Evolutionary conservation across 306 rosid genomes (phyloP), one percentile per base, ranked within the genome.

Genomic region (Canavalia ensiformis): DNA sequence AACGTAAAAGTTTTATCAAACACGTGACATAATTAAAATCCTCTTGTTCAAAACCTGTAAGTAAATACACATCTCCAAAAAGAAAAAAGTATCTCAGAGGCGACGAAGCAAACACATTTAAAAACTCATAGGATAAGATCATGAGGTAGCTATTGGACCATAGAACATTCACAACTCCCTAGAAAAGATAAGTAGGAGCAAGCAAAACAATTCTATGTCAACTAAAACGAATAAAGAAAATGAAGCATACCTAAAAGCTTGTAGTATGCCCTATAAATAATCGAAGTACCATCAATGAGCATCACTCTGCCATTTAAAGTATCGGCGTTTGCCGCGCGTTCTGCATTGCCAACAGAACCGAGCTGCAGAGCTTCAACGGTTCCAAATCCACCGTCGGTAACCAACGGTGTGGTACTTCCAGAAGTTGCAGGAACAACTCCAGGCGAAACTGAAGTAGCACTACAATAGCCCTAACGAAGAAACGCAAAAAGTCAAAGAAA

Each of bases 261-360:
- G 91, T 87, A 93, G 87, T 95, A 95, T 0, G 99, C 90, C 75
- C 99, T 83, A 68, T 93, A 90, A 75, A 95, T 91, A 56, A 95
- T 73, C 8, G 99, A 90, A 2, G 97, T 88, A 72, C 99, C 99
- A 76, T 95, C 99, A 52, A 93, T 85, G 41, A 95, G 94, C 99
- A 95, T 95, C 2, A 91, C 94, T 89, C 99, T 91, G 39, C 92
- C 95, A 81, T 86, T 84, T 7, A 84, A 72, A 86, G 92, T 81
- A 65, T 68, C 81, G 1, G 55, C 34, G 18, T 78, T 77, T 39
- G 55, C 74, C 12, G 47, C 63, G 18, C 68, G 71, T 25, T 86
- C 93, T 29, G 68, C 83, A 44, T 29, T 47, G 29, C 72, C 73
- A 68, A 59, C 87, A 8, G 88, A 81, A 85, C 59, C 82, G 67